phyloP scores from a whole-genome alignment of 495 filamentous ascomycete species.

The Pyrenopolyporus hunteri region DNA sequence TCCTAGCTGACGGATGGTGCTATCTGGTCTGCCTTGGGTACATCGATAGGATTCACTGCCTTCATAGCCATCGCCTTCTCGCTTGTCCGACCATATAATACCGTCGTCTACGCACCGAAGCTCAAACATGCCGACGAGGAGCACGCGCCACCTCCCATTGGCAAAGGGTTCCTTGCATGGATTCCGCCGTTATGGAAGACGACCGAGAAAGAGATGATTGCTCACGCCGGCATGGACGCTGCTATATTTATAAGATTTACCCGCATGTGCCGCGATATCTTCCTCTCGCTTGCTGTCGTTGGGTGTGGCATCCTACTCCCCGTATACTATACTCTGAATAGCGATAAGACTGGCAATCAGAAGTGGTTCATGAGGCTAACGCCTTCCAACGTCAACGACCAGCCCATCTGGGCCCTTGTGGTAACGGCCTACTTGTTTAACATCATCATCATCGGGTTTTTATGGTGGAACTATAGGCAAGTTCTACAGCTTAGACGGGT shows the following conservation, averaged over 20 bases:
- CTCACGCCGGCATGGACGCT: constrained; percentile 86
- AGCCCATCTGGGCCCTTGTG: constrained; percentile 79
- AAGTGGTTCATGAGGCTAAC: constrained; percentile 58
- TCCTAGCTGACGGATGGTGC: constrained; percentile 57
- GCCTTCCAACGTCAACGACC: constrained; percentile 61
- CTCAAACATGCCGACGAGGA: constrained; percentile 90
- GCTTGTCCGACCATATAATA: constrained; percentile 86
- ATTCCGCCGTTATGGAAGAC: constrained; percentile 74
- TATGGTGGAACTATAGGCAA: constrained; percentile 88
- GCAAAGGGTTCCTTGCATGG: constrained; percentile 87
- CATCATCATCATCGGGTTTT: constrained; percentile 73
- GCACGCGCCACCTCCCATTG: constrained; percentile 89
- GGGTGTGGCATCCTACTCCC: constrained; percentile 85
- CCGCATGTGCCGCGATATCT: constrained; percentile 91
- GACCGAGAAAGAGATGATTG: constrained; percentile 75
- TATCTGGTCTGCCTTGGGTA: constrained; percentile 79
- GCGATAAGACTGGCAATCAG: constrained; percentile 60
- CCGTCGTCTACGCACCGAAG: constrained; percentile 91
- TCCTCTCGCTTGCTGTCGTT: constrained; percentile 72
- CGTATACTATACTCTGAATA: constrained; percentile 70
- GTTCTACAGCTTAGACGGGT: constrained; percentile 71
- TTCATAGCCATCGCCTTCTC: constrained; percentile 81
- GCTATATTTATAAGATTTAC: constrained; percentile 87
- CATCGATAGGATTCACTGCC: constrained; percentile 75
- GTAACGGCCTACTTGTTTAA: constrained; percentile 80